Evolutionary conservation across 2,329 filamentous ascomycete genomes (phyloP).

Genomic region (Talaromyces sp.): DNA sequence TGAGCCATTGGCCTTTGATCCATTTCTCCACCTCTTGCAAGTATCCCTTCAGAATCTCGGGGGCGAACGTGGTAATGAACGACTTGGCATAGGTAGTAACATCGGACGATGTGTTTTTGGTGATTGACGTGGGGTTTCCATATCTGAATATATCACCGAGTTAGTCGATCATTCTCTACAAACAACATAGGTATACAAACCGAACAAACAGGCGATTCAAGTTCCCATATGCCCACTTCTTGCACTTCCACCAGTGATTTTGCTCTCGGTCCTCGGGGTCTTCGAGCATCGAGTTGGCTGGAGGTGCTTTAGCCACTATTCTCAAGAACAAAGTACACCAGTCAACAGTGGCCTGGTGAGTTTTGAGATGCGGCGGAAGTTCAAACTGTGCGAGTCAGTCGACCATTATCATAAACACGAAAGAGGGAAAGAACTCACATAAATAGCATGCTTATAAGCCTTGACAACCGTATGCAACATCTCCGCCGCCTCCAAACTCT

Average conservation of each 20-base stretch:
- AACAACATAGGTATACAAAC: constrained; percentile 46
- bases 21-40: constrained; percentile 94
- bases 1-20: constrained; percentile 95
- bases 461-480: constrained; percentile 95
- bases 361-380: constrained; percentile 71
- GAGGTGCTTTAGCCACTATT: constrained; percentile 80
- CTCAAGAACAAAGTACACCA: constrained; percentile 96
- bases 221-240: constrained; percentile 99
- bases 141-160: constrained; percentile 57
- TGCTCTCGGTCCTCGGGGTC: constrained; percentile 81
- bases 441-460: constrained; percentile 97
- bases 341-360: constrained; percentile 78
- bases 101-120: constrained; percentile 70
- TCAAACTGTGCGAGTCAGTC: constrained; percentile 64
- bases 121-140: constrained; percentile 75
- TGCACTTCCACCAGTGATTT: constrained; percentile 99
- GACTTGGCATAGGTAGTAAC: constrained; percentile 80
- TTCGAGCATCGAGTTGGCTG: constrained; percentile 73
- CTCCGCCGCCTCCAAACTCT: constrained; percentile 89
- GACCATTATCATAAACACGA: constrained; percentile 16
- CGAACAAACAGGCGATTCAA: constrained; percentile 91
- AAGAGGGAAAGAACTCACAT: constrained; percentile 58
- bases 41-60: constrained; percentile 94
- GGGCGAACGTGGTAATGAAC: constrained; percentile 87
- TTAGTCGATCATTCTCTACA: constrained; percentile 5